phyloP scores from a whole-genome alignment of 495 filamentous ascomycete genomes.

The Podospora bellae-mahoneyi region DNA sequence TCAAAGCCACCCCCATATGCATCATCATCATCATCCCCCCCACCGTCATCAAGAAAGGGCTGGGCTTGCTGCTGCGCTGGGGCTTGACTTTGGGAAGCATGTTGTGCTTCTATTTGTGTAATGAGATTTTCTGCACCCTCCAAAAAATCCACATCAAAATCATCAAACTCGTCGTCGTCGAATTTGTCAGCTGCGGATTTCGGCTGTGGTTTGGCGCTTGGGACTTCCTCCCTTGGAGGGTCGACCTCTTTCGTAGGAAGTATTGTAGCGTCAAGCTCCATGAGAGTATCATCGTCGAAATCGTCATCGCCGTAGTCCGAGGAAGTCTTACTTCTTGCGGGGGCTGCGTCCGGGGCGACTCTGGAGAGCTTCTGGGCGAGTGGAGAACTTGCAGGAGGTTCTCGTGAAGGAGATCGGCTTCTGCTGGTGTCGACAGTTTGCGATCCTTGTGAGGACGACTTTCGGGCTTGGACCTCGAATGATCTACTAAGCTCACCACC shows the following conservation, averaged over 20 bases:
- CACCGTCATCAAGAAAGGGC: neutral
- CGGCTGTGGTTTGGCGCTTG: constrained; percentile 33
- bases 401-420: constrained; percentile 35
- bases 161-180: constrained; percentile 47
- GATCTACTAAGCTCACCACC: constrained; percentile 39
- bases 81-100: constrained; percentile 9
- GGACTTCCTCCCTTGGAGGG: constrained; percentile 35
- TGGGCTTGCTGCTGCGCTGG: constrained; percentile 4
- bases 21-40: constrained; percentile 35
- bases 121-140: constrained; percentile 57
- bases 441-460: neutral
- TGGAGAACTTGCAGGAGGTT: constrained; percentile 14
- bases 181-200: constrained; percentile 7
- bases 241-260: constrained; percentile 43
- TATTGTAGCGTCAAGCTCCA: constrained; percentile 50
- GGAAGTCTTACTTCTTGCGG: constrained; percentile 24
- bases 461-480: neutral
- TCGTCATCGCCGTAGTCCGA: constrained; percentile 51
- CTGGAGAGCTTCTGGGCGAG: constrained; percentile 13
- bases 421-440: neutral
- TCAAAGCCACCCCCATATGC: constrained; percentile 40
- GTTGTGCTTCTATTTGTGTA: constrained; percentile 45
- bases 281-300: constrained; percentile 49
- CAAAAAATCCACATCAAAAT: constrained; percentile 61
- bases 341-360: constrained; percentile 10